Percentiles rank a stretch among this genome's conserved stretches.
Evolutionary conservation across 1,284 basidiomycete genomes (phyloP).

Genomic region (Thelephora terrestris): DNA sequence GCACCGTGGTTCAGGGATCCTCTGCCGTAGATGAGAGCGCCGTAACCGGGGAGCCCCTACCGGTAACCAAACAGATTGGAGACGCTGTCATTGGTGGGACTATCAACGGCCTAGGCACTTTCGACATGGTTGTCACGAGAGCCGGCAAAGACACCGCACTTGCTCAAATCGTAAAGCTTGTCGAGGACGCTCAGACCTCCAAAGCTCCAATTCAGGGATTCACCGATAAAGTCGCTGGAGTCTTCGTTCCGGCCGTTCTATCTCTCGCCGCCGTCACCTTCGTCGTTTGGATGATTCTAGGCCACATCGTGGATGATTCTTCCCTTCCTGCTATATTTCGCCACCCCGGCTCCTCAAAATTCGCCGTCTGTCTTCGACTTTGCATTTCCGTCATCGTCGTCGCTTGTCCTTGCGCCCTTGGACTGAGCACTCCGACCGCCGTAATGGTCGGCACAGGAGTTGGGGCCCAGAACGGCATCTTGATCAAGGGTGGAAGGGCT

Average conservation of each 20-base stretch:
- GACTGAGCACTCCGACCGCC: slow-evolving; percentile 93
- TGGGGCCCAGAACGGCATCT: slow-evolving; percentile 92
- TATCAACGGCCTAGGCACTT: slow-evolving; percentile 90
- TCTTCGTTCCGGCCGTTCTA: slow-evolving; percentile 92
- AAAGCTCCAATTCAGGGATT: slow-evolving; percentile 98
- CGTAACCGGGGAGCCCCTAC: slow-evolving; percentile 94
- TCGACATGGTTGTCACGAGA: slow-evolving; percentile 92
- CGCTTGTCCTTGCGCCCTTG: slow-evolving; percentile 96
- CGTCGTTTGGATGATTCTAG: slow-evolving; percentile 74
- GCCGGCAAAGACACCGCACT: slow-evolving; percentile 95
- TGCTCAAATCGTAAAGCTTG: slow-evolving; percentile 92
- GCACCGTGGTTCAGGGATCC: slow-evolving; percentile 77
- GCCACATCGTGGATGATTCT: slow-evolving; percentile 48
- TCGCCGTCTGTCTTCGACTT: slow-evolving; percentile 92
- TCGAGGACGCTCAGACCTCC: slow-evolving; percentile 95
- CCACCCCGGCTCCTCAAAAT: slow-evolving; percentile 71
- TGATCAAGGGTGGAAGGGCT: slow-evolving; percentile 95
- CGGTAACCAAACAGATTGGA: slow-evolving; percentile 75
- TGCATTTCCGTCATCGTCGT: slow-evolving; percentile 98
- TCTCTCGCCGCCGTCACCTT: slow-evolving; percentile 79
- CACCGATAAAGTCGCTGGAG: slow-evolving; percentile 89
- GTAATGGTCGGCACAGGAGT: slow-evolving; percentile 99
- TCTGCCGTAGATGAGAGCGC: slow-evolving; percentile 95
- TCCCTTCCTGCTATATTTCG: slow-evolving; percentile 79
- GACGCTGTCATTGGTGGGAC: slow-evolving; percentile 93